Conservation (phyloP, 1,284 basidiomycete genomes). For the Irpex sp. region DNA sequence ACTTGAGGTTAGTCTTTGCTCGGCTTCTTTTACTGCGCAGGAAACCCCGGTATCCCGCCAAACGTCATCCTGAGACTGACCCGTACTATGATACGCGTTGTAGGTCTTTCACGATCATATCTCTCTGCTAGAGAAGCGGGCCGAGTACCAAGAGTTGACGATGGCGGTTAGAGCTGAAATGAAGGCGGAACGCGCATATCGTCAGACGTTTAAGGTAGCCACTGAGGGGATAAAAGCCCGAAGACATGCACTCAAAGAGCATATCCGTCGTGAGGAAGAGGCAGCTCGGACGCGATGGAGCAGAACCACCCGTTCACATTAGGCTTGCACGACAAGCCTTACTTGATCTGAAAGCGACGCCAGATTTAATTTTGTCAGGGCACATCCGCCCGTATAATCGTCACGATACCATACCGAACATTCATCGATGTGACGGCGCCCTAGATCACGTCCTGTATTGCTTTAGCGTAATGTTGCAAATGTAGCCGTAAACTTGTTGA, state of each 20-base stretch:
- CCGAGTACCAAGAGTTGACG: neutral
- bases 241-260: slow-evolving; percentile 1
- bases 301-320: neutral
- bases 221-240: neutral
- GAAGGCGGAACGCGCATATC: slow-evolving; percentile 2
- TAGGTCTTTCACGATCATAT: slow-evolving; percentile 10
- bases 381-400: no score
- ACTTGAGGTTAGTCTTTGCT: slow-evolving; percentile 1
- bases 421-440: no score
- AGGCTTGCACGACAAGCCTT: neutral
- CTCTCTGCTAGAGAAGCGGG: neutral
- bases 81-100: no score
- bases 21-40: neutral
- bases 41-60: neutral
- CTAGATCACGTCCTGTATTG: no score
- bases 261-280: slow-evolving; percentile 4
- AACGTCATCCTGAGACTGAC: neutral
- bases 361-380: no score
- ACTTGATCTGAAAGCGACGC: no score
- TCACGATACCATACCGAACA: no score
- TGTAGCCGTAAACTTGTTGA: no score
- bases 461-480: no score
- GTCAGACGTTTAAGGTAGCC: neutral
- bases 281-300: slow-evolving; percentile 1
- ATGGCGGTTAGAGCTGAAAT: neutral